These are phyloP conservation scores for Fusarium azukiicola DNA, from an alignment of 2,329 filamentous ascomycete species.

Conservation along the genomic window DNA sequence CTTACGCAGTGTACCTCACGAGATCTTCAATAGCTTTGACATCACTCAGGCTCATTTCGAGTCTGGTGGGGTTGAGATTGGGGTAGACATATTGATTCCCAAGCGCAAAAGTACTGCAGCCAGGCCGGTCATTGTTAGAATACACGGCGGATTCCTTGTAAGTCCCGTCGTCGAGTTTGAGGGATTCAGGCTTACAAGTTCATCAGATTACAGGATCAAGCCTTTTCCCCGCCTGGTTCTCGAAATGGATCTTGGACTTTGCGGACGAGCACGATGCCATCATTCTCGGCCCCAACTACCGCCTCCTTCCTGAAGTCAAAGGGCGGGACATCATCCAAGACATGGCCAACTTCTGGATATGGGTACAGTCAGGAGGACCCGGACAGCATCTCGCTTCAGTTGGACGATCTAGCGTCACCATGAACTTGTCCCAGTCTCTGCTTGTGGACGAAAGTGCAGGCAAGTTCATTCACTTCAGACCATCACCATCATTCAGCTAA, in stretches of 20 bases:
- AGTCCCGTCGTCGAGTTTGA: neutral
- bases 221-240: slow-evolving; percentile 18
- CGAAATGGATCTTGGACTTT: slow-evolving; percentile 16
- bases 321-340: slow-evolving; percentile 28
- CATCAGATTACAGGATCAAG: slow-evolving; percentile 10
- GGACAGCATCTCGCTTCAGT: neutral
- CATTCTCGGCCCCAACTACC: slow-evolving; percentile 12
- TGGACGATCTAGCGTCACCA: neutral
- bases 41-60: slow-evolving; percentile 6
- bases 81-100: slow-evolving; percentile 10
- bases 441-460: slow-evolving; percentile 10
- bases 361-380: slow-evolving; percentile 3
- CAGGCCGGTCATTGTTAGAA: slow-evolving; percentile 4
- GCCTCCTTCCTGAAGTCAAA: slow-evolving; percentile 33
- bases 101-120: neutral
- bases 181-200: neutral
- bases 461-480: neutral
- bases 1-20: neutral
- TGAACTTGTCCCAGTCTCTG: neutral
- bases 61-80: neutral
- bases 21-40: neutral
- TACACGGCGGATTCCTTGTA: slow-evolving; percentile 9
- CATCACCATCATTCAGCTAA: rapidly evolving
- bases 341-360: slow-evolving; percentile 31
- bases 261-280: slow-evolving; percentile 4